Evolutionary conservation across 1,284 basidiomycete species (phyloP).

Genomic region (Boletus nobilissimus): DNA sequence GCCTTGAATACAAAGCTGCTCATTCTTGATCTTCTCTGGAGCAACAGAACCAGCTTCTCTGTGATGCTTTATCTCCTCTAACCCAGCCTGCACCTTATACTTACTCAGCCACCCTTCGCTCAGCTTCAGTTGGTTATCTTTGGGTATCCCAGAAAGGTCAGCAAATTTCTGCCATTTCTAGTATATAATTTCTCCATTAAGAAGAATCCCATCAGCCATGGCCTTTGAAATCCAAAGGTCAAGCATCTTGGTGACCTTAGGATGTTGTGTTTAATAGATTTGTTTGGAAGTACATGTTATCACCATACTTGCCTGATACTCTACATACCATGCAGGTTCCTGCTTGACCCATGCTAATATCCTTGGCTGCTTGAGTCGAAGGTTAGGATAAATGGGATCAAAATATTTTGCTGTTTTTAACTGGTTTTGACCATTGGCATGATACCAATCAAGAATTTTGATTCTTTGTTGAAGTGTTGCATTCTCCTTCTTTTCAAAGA

Average conservation of each 20-base stretch:
- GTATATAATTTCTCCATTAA: slow-evolving; percentile 10
- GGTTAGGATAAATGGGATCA: slow-evolving; percentile 5
- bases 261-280: slow-evolving; percentile 18
- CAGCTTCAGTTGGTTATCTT: neutral
- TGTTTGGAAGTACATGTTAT: neutral
- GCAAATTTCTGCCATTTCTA: slow-evolving; percentile 29
- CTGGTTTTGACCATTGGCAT: slow-evolving; percentile 9
- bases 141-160: neutral
- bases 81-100: neutral
- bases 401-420: slow-evolving; percentile 17
- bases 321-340: neutral
- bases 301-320: neutral
- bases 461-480: slow-evolving; percentile 11
- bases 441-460: slow-evolving; percentile 29
- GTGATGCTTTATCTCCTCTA: slow-evolving; percentile 9
- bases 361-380: neutral
- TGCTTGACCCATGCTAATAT: slow-evolving; percentile 12
- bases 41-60: slow-evolving; percentile 24
- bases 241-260: slow-evolving; percentile 27
- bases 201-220: slow-evolving; percentile 5
- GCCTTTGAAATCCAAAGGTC: slow-evolving; percentile 31
- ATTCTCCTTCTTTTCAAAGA: slow-evolving; percentile 14
- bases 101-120: slow-evolving; percentile 18
- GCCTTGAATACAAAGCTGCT: neutral
- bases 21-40: neutral